These are phyloP conservation scores for Pseudopithomyces maydicus DNA, from an alignment of 2,329 filamentous ascomycete species.

Conservation along the genomic window DNA sequence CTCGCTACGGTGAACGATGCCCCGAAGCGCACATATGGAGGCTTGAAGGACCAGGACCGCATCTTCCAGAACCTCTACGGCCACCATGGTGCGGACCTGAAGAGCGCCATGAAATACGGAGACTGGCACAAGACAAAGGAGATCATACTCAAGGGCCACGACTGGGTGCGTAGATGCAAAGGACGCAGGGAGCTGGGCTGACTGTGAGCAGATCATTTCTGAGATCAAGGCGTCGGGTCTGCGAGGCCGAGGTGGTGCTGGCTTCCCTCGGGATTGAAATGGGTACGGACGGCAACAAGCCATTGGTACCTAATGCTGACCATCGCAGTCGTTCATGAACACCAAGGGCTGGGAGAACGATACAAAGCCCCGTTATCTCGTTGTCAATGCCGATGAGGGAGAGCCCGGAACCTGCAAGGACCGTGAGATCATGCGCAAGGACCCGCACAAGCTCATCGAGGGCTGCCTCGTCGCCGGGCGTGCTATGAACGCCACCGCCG, in stretches of 20 bases:
- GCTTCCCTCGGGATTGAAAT: slow-evolving; percentile 98
- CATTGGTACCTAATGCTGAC: slow-evolving; percentile 22
- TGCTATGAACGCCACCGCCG: slow-evolving; percentile 98
- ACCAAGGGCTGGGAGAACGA: slow-evolving; percentile 99
- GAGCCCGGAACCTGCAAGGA: slow-evolving; percentile 99
- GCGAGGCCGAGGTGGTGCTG: slow-evolving; percentile 93
- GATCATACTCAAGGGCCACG: slow-evolving; percentile 93
- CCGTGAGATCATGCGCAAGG: slow-evolving; percentile 99
- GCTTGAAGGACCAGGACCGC: slow-evolving; percentile 92
- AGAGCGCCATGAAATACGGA: slow-evolving; percentile 95
- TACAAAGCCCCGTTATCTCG: slow-evolving; percentile 90
- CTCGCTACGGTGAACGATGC: slow-evolving; percentile 65
- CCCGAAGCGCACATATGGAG: slow-evolving; percentile 73
- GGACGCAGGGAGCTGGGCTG: slow-evolving; percentile 15
- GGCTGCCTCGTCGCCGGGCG: slow-evolving; percentile 94
- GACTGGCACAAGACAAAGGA: slow-evolving; percentile 99
- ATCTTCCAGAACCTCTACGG: slow-evolving; percentile 99
- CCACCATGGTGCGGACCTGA: slow-evolving; percentile 87
- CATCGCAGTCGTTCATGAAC: slow-evolving; percentile 93
- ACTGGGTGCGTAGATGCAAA: slow-evolving; percentile 67
- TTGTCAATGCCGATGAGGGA: slow-evolving; percentile 98
- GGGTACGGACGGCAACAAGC: slow-evolving; percentile 63
- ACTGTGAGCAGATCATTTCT: slow-evolving; percentile 74
- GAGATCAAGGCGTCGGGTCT: slow-evolving; percentile 97
- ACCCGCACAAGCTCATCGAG: slow-evolving; percentile 98